Percentiles rank a stretch among this genome's conserved stretches.
Evolutionary conservation across 768 basidiomycete species (phyloP).

Genomic region (Pleurotus tuoliensis): DNA sequence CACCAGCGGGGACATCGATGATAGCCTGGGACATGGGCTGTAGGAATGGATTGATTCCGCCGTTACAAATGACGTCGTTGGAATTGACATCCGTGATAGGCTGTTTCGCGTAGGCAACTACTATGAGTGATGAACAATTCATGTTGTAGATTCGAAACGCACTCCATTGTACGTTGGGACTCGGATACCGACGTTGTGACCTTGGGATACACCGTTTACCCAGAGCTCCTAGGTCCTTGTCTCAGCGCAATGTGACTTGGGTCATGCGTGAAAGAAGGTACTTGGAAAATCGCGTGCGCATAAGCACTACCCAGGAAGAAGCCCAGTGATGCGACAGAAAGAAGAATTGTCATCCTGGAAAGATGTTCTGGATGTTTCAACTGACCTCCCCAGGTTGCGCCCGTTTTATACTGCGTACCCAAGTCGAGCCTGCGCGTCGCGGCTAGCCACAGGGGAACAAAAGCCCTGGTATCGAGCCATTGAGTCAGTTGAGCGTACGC

Average conservation of each 20-base stretch:
- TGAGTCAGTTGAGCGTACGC: not conserved
- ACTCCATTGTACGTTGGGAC: slow-evolving; percentile 42
- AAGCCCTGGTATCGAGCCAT: not conserved
- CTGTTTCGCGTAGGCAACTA: slow-evolving; percentile 19
- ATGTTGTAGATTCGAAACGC: slow-evolving; percentile 7
- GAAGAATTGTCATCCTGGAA: slow-evolving; percentile 19
- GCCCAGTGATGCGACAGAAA: slow-evolving; percentile 21
- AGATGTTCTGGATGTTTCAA: not conserved
- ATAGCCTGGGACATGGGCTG: slow-evolving; percentile 39
- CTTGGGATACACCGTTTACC: slow-evolving; percentile 47
- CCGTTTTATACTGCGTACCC: not conserved
- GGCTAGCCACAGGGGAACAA: not conserved
- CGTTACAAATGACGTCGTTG: slow-evolving; percentile 56
- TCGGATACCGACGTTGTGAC: slow-evolving; percentile 37
- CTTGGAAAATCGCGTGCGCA: slow-evolving; percentile 54
- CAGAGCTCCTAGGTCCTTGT: slow-evolving; percentile 33
- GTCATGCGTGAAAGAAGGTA: slow-evolving; percentile 10
- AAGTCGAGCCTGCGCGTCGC: not conserved
- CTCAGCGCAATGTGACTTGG: not conserved
- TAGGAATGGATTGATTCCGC: slow-evolving; percentile 53
- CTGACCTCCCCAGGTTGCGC: not conserved
- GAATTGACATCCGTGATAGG: slow-evolving; percentile 56
- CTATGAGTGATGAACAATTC: not conserved
- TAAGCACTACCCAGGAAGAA: slow-evolving; percentile 29
- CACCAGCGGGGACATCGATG: slow-evolving; percentile 49